A percentile compares a stretch with the other conserved stretches of the same genome.
Evolutionary conservation across 2,329 filamentous ascomycete species (phyloP).

Genomic region (Fusarium domesticum): DNA sequence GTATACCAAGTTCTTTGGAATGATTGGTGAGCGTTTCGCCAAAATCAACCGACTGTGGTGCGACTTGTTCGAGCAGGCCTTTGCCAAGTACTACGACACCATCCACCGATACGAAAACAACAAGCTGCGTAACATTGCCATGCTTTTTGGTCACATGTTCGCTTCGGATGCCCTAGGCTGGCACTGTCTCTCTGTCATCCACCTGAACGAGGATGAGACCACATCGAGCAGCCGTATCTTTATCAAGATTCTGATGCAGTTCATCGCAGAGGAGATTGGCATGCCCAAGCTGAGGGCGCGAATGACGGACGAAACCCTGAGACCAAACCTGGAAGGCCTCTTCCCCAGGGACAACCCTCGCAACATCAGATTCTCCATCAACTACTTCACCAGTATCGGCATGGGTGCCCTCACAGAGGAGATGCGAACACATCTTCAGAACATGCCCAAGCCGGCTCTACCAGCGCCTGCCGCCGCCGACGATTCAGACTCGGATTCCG

Average conservation of each 20-base stretch:
- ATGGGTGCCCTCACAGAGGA: constrained; percentile 94
- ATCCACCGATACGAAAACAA: constrained; percentile 98
- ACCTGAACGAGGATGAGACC: constrained; percentile 94
- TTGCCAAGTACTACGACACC: constrained; percentile 92
- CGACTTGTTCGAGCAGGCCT: constrained; percentile 86
- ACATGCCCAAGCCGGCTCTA: constrained; percentile 78
- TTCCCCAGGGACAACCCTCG: constrained; percentile 88
- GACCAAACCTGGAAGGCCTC: constrained; percentile 75
- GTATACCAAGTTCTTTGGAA: constrained; percentile 94
- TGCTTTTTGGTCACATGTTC: constrained; percentile 90
- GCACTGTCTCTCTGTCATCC: constrained; percentile 82
- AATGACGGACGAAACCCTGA: constrained; percentile 74
- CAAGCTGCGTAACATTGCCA: constrained; percentile 87
- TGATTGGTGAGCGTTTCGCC: constrained; percentile 91
- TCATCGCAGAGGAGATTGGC: constrained; percentile 82
- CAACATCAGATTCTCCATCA: constrained; percentile 95
- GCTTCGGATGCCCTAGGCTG: constrained; percentile 86
- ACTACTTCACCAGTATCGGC: constrained; percentile 97
- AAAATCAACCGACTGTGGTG: constrained; percentile 95
- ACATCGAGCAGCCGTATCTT: constrained; percentile 97
- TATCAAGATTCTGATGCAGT: constrained; percentile 95
- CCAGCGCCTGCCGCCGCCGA: constrained; percentile 59
- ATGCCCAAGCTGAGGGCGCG: constrained; percentile 74
- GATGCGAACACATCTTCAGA: constrained; percentile 88
- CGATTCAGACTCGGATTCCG: constrained; percentile 67